A percentile compares a stretch with the other conserved stretches of the same genome.
Conservation (phyloP, 2,329 filamentous ascomycete species). For the Penicillium sp. region DNA sequence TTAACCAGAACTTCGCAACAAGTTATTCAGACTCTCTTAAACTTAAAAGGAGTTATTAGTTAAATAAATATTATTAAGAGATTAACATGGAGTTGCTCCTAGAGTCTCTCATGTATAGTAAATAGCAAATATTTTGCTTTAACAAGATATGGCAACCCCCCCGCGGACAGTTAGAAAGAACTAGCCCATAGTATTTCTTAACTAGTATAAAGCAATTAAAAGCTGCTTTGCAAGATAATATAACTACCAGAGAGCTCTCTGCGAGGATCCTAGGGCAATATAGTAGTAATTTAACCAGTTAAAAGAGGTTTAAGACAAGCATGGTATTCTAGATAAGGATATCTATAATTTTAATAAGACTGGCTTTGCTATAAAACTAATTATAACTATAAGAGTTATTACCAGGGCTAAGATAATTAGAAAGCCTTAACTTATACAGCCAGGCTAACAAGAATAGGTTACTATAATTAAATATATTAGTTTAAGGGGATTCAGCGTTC, state of each 20-base stretch:
- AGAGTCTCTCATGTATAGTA: conserved; percentile 9
- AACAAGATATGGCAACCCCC: background rate
- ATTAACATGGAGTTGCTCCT: conserved; percentile 7
- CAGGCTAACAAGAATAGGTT: no score
- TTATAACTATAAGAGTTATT: no score
- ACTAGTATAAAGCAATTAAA: conserved; percentile 5
- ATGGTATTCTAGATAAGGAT: no score
- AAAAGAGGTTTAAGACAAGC: no score
- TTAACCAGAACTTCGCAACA: background rate
- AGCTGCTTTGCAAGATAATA: conserved; percentile 9
- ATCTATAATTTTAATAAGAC: no score
- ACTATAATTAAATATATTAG: no score
- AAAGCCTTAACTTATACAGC: no score
- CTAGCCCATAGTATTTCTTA: conserved; percentile 16
- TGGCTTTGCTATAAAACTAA: no score
- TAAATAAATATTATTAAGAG: conserved; percentile 12
- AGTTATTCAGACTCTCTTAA: background rate
- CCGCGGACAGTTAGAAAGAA: conserved; percentile 9
- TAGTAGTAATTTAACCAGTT: no score
- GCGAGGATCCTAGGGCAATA: no score
- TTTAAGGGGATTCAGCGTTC: no score
- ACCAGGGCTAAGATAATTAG: no score
- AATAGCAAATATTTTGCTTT: conserved; percentile 21
- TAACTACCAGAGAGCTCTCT: background rate
- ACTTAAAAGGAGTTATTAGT: conserved; percentile 15